phyloP scores from a whole-genome alignment of 805 yeast genomes.

The Metahyphopichia silvanorum region DNA sequence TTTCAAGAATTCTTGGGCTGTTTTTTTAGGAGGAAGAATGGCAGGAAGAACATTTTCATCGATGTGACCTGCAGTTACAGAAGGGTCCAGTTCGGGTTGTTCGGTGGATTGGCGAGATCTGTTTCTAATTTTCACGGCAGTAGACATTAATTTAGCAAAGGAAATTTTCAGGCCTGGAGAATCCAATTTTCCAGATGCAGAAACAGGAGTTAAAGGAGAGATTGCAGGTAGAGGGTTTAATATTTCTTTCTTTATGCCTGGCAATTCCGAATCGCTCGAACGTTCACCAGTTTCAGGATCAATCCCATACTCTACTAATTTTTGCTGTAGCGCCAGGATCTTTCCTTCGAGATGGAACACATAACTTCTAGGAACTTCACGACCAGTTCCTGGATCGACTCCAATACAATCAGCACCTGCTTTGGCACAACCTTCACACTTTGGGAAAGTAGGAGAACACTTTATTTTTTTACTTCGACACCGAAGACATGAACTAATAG shows the following conservation, averaged over 20 bases:
- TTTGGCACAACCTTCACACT: slow-evolving; percentile 58
- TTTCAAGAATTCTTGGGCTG: slow-evolving; percentile 64
- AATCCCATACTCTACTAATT: slow-evolving; percentile 43
- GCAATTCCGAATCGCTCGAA: no score
- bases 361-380: slow-evolving; percentile 81
- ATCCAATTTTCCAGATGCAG: no score
- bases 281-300: slow-evolving; percentile 16
- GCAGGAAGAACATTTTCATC: slow-evolving; percentile 34
- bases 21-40: slow-evolving; percentile 62
- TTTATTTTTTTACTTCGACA: slow-evolving; percentile 67
- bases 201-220: no score
- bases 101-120: slow-evolving; percentile 9
- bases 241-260: no score
- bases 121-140: slow-evolving; percentile 63
- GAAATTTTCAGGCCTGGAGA: slow-evolving; percentile 50
- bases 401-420: slow-evolving; percentile 77
- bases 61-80: slow-evolving; percentile 24
- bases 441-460: slow-evolving; percentile 68
- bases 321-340: slow-evolving; percentile 52
- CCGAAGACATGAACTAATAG: slow-evolving; percentile 82
- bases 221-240: no score
- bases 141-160: slow-evolving; percentile 71
- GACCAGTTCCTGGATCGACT: slow-evolving; percentile 82
- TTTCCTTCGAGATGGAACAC: slow-evolving; percentile 69
- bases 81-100: slow-evolving; percentile 20